Base-by-base conservation (phyloP, 2,329 filamentous ascomycete genomes). In the Magnaporthales sp. region DNA sequence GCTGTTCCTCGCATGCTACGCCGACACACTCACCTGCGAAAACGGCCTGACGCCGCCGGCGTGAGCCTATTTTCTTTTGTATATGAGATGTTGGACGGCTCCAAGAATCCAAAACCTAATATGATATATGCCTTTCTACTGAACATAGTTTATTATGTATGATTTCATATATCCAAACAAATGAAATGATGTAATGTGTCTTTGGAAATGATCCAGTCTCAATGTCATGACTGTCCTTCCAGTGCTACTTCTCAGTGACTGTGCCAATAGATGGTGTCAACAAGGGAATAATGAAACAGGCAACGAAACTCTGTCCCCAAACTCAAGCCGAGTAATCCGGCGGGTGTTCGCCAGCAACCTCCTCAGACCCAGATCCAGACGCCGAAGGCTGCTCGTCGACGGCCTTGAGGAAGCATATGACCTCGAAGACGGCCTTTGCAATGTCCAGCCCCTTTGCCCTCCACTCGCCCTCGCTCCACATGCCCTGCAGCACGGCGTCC, bases 1-100 rank as follows among this genome's bases (percentile, higher is more conserved):
- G 64, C 70, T 81, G 69, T 70, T 69, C 31, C 70, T 76, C 10
- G 79, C 78, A 15, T 81, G 80, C 68, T 77, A 78, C 66, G 77
- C 76, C 13, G 77, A 78, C 71, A 77, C 72, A 19, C 71, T 78
- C 63, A 60, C 64, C 51, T 81, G 80, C 66, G 74, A 77, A 73
- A 69, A 67, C 1, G 75, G 75, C 8, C 68, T 74, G 66, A 67
- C 70, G 27, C 71, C 75, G 26, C 78, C 78, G 38, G 75, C 79
- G 27, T 78, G 71, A 71, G 56, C 4, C 15, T 15, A 19, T 22
- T 19, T n/a, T 51, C 6, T 51, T 10, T 51, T 63, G 6, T 2
- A 15, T 32, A 26, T 1, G 38, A n/a, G 9, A 4, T 61, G 22
- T 61, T 27, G 11, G 1, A 26, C 22, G 22, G 56, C n/a, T n/a